These are phyloP conservation scores for Biscutella laevigata DNA, from an alignment of 441 rosid species.

Conservation along the genomic window DNA sequence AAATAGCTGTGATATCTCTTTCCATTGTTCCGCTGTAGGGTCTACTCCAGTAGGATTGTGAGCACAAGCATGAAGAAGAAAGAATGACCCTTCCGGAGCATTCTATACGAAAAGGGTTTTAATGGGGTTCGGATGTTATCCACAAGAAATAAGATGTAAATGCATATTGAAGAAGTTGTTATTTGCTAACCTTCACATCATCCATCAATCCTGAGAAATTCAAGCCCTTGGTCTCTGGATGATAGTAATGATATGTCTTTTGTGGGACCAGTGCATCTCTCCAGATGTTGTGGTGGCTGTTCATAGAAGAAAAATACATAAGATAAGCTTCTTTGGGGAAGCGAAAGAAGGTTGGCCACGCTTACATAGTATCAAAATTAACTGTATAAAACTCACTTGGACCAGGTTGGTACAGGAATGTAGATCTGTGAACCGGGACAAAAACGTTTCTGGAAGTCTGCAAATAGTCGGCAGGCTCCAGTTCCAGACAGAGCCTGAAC, in stretches of 20 bases:
- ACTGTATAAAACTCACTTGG: conserved; percentile 54
- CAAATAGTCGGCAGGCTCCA: conserved; percentile 90
- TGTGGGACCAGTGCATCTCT: conserved; percentile 87
- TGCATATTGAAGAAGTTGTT: conserved; percentile 1
- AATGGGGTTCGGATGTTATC: not conserved
- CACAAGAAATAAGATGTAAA: not conserved
- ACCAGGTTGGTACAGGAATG: conserved; percentile 91
- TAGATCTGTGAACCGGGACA: conserved; percentile 76
- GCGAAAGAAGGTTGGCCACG: not conserved
- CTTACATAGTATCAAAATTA: not conserved
- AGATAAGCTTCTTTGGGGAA: not conserved
- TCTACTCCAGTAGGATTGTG: conserved; percentile 97
- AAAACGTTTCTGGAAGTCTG: conserved; percentile 88
- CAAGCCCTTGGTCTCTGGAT: conserved; percentile 72
- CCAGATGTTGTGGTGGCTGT: conserved; percentile 98
- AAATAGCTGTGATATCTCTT: conserved; percentile 74
- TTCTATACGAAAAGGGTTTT: conserved; percentile 36
- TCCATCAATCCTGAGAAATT: conserved; percentile 81
- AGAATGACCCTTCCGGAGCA: conserved; percentile 90
- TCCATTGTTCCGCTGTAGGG: conserved; percentile 91
- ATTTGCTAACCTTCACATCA: conserved; percentile 58
- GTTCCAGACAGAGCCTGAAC: conserved; percentile 89
- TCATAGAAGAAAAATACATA: conserved; percentile 12
- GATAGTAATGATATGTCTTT: conserved; percentile 77
- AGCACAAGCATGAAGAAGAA: conserved; percentile 96